These are phyloP conservation scores for Lonicera japonica DNA, from an alignment of 129 eudicot species.

Conservation along the genomic window DNA sequence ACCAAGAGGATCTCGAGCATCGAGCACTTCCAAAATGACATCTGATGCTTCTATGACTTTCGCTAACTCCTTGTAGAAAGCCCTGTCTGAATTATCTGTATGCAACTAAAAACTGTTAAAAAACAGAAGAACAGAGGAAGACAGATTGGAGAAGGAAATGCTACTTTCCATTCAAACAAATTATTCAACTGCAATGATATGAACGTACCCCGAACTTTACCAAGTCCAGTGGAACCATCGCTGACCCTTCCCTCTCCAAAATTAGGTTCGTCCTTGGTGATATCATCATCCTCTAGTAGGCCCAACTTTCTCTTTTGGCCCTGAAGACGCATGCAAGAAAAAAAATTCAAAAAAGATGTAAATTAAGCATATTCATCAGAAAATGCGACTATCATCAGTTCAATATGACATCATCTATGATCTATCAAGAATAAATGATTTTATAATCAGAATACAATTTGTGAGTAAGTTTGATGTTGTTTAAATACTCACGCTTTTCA, in stretches of 20 bases:
- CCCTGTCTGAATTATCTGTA: slow-evolving; percentile 77
- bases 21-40: slow-evolving; percentile 96
- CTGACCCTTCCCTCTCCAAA: slow-evolving; percentile 28
- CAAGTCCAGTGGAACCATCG: slow-evolving; percentile 24
- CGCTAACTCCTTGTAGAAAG: slow-evolving; percentile 92
- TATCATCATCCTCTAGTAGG: slow-evolving; percentile 48
- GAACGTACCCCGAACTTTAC: slow-evolving; percentile 48
- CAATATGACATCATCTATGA: too few relatives aligned
- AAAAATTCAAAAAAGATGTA: too few relatives aligned
- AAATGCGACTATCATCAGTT: not conserved
- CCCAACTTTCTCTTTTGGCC: slow-evolving; percentile 79
- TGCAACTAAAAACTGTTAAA: not conserved
- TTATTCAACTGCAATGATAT: not conserved
- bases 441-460: too few relatives aligned
- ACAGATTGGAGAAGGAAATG: not conserved
- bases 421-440: too few relatives aligned
- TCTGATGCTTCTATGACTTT: slow-evolving; percentile 94
- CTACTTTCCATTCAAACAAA: not conserved
- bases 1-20: slow-evolving; percentile 98
- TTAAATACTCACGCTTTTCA: too few relatives aligned
- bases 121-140: not conserved
- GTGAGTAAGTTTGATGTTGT: too few relatives aligned
- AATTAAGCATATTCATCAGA: too few relatives aligned
- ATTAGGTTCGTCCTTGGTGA: slow-evolving; percentile 17
- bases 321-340: slow-evolving; percentile 22